Conservation (phyloP, 1,284 basidiomycete genomes). For the Leccinum brunneo-olivaceum region DNA sequence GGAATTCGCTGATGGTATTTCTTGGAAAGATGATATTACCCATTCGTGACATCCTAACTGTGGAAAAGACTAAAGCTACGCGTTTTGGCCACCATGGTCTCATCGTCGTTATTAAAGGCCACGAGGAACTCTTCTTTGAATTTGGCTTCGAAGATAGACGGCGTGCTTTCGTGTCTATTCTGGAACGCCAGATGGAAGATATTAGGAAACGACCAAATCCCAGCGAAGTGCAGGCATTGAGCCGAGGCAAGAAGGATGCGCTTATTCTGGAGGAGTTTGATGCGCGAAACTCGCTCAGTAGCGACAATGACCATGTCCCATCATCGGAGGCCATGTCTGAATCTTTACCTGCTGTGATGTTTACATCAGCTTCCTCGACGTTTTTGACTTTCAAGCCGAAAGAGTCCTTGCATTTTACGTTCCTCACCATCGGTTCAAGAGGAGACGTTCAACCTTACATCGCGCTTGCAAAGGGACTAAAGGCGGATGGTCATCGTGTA, state of each 20-base stretch:
- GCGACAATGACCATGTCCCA: constrained; percentile 37
- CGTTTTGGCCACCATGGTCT: constrained; percentile 86
- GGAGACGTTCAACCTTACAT: constrained; percentile 96
- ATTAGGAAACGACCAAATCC: constrained; percentile 44
- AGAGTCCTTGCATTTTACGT: constrained; percentile 80
- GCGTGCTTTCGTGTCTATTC: constrained; percentile 64
- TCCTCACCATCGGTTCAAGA: constrained; percentile 90
- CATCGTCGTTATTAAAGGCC: constrained; percentile 85
- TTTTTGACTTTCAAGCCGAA: constrained; percentile 92
- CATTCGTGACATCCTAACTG: constrained; percentile 78
- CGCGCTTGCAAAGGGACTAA: constrained; percentile 85
- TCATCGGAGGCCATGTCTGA: constrained; percentile 53
- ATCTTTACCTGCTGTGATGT: constrained; percentile 82
- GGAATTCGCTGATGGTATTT: constrained; percentile 7
- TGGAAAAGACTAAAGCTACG: constrained; percentile 82
- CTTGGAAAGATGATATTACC: constrained; percentile 83
- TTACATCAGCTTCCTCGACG: constrained; percentile 86
- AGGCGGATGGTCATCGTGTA: constrained; percentile 81
- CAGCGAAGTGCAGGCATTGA: constrained; percentile 37
- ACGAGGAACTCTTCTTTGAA: constrained; percentile 97
- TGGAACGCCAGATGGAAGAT: constrained; percentile 79
- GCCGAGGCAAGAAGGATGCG: constrained; percentile 53
- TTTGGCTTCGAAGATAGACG: constrained; percentile 77
- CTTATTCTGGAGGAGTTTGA: constrained; percentile 72
- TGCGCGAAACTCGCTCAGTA: constrained; percentile 35